These are phyloP conservation scores for Chaetomium tenue DNA, from an alignment of 495 filamentous ascomycete species.

Conservation along the genomic window DNA sequence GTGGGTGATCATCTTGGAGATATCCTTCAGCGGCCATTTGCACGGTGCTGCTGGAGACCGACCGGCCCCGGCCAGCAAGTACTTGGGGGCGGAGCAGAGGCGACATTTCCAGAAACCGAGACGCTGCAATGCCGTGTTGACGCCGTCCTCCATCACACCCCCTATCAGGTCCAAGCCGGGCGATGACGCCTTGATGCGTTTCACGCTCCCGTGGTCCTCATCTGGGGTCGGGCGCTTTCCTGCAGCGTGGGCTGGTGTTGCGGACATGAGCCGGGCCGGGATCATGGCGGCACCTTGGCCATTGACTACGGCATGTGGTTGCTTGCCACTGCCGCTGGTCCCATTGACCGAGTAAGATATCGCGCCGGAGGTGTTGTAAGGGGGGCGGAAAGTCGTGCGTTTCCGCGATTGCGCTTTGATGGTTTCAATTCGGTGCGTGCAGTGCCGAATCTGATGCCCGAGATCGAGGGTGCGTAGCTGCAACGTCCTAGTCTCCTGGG, in stretches of 20 bases:
- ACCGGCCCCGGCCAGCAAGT: slow-evolving; percentile 38
- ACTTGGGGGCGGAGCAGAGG: slow-evolving; percentile 43
- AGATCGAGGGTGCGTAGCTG: slow-evolving; percentile 45
- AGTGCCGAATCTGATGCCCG: slow-evolving; percentile 44
- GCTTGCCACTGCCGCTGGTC: slow-evolving; percentile 2
- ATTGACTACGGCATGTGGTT: background rate
- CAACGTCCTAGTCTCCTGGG: slow-evolving; percentile 43
- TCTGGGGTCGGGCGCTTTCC: slow-evolving; percentile 7
- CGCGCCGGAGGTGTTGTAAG: background rate
- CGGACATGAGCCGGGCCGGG: background rate
- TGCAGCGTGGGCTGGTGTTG: background rate
- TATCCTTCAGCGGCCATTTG: slow-evolving; percentile 49
- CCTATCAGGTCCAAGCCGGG: slow-evolving; percentile 12
- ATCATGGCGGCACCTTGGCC: background rate
- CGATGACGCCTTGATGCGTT: slow-evolving; percentile 16
- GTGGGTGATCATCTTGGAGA: slow-evolving; percentile 49
- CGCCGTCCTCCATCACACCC: slow-evolving; percentile 8
- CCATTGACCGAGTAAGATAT: slow-evolving; percentile 1
- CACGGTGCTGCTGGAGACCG: slow-evolving; percentile 46
- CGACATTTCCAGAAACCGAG: slow-evolving; percentile 49
- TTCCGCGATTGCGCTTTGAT: slow-evolving; percentile 31
- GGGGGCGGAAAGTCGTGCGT: background rate
- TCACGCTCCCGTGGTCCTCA: slow-evolving; percentile 1
- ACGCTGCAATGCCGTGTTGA: slow-evolving; percentile 35
- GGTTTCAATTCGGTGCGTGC: slow-evolving; percentile 40